Conservation (phyloP, 2,329 filamentous ascomycete genomes). For the Zelopaecilomyces penicillatus region DNA sequence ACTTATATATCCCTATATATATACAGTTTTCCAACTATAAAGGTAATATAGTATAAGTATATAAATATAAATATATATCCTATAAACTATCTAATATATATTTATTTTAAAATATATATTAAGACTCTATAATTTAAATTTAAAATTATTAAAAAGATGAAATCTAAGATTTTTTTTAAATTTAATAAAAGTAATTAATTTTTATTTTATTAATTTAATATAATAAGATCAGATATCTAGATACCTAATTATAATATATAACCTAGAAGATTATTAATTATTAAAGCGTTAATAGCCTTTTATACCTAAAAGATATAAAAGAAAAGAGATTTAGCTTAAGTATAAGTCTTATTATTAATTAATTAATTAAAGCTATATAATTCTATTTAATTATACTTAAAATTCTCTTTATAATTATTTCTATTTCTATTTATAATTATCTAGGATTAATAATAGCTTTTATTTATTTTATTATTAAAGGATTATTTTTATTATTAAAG, state of each 20-base stretch:
- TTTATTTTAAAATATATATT: neutral
- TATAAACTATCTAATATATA: neutral
- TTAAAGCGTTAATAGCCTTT: too few relatives aligned
- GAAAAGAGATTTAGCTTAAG: too few relatives aligned
- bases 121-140: neutral
- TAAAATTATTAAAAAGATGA: neutral
- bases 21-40: neutral
- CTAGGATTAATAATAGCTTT: too few relatives aligned
- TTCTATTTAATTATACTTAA: too few relatives aligned
- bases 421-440: neutral
- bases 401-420: neutral
- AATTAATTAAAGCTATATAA: too few relatives aligned
- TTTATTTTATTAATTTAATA: neutral
- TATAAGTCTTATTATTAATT: too few relatives aligned
- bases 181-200: neutral
- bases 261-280: too few relatives aligned
- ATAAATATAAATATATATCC: constrained; percentile 1
- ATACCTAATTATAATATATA: too few relatives aligned
- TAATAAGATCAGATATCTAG: too few relatives aligned
- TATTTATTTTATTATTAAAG: too few relatives aligned
- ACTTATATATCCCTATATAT: neutral
- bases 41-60: neutral
- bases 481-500: too few relatives aligned
- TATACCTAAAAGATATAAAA: too few relatives aligned
- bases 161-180: neutral